Evolutionary conservation across 139 green algal genomes (phyloP), one percentile per base, ranked within the genome.

Genomic region (Medakamo hakoo): DNA sequence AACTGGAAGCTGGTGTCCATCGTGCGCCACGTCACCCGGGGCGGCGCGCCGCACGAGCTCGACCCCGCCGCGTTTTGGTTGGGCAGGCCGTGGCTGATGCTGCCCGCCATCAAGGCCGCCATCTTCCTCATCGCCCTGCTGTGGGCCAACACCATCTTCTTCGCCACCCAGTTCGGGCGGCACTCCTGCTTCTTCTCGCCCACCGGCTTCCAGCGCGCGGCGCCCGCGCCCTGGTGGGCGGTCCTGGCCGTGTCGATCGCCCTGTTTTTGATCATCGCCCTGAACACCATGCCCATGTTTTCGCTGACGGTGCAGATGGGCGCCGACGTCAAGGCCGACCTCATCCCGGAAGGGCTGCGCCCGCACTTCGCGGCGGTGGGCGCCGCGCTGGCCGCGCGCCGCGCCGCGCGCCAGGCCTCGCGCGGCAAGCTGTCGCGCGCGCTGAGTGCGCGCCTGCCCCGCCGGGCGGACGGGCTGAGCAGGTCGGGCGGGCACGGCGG

Each of bases 151-250:
- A 20, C 55, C 3, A 57, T 68, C 3, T 68, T 63, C 55, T 68
- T 68, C 56, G 55, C 63, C 1, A 57, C 22, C 55, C 19, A 31
- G 55, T 68, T 68, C 4, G 63, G 63, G 48, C 29, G 24, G 28
- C 25, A 62, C 24, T 68, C 63, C 55, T 68, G 63, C 63, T 68
- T 68, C 55, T 68, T 68, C 29, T 62, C 63, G 2, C 29, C 28
- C 55, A 68, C 49, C 1, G 63, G 63, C 28, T 68, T 68, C 23
- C 55, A 68, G 29, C n/a, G n/a, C n/a, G 29, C 20, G 1, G 29
- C 27, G 49, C 49, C 52, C 1, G 4, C 60, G 2, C 21, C 49
- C 16, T 67, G 62, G 62, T 67, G 62, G 62, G 62, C 22, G 22
- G 16, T 62, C 20, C 14, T 68, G 3, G 4, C 56, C 20, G 55